Base-by-base conservation (phyloP, 139 green algal species). In the Chlamydomonas eustigma region DNA sequence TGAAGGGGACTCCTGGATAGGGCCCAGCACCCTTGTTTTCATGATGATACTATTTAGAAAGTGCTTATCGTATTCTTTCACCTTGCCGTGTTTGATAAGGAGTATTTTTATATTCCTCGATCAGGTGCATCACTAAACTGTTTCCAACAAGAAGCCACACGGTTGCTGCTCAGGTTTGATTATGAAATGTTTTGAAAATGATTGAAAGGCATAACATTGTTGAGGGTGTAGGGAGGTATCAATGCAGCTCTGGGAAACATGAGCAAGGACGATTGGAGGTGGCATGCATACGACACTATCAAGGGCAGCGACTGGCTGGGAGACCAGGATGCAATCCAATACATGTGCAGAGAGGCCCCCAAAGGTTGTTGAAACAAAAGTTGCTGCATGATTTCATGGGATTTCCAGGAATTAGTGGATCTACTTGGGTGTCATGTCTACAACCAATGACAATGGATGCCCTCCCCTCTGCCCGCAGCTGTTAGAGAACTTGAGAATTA, bases 201-300 rank as follows among this genome's bases (percentile, higher is more conserved):
- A n/a, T n/a, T n/a, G n/a, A n/a, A n/a, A n/a, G n/a, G n/a, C n/a
- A n/a, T n/a, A n/a, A n/a, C n/a, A n/a, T n/a, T n/a, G n/a, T n/a
- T n/a, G n/a, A n/a, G n/a, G n/a, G 44, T 31, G 37, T 95, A 99
- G 86, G 93, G 93, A 18, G 96, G 96, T 69, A 99, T 99, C 87
- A 99, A 99, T 82, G 96, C 96, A 2, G 96, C 96, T 0, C 88
- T 99, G 3, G 96, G 92, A 50, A 99, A 99, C 89, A 99, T 99
- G 96, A 91, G 87, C 37, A 83, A 95, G 77, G 96, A 99, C 70
- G 93, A 99, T 84, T 99, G 96, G 96, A 82, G 96, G 25, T 99
- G 96, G 96, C 96, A 99, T 76, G 96, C 96, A 6, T 99, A 99
- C 76, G 96, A 99, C 83, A 99, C 96, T 0, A 91, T 99, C 81